Evolutionary conservation across 495 filamentous ascomycete species (phyloP).

Genomic region (Xylaria grammica): DNA sequence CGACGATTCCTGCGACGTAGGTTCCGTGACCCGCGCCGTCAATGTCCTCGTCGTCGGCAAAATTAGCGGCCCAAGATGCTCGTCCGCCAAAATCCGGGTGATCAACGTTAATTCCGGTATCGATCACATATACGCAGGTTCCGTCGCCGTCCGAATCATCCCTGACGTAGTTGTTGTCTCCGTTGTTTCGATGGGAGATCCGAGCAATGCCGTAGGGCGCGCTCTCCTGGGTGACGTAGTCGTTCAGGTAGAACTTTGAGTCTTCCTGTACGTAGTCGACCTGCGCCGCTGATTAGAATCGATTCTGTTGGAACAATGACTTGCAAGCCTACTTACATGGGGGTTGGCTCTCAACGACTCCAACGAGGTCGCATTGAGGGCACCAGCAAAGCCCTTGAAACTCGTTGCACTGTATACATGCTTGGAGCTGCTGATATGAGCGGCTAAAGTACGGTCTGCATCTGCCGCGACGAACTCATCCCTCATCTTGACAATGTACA

Average conservation of each 20-base stretch:
- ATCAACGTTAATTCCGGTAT: conserved; percentile 52
- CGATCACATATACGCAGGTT: conserved; percentile 59
- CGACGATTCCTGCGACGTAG: conserved; percentile 65
- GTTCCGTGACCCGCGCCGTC: conserved; percentile 56
- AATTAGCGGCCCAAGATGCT: conserved; percentile 45
- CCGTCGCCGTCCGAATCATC: conserved; percentile 55
- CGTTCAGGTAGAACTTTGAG: conserved; percentile 1
- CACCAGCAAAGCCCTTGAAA: conserved; percentile 1
- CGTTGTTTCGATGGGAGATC: conserved; percentile 52
- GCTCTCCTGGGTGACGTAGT: conserved; percentile 39
- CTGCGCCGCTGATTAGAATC: neutral
- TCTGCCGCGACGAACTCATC: neutral
- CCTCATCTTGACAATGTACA: conserved; percentile 11
- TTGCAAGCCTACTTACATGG: neutral
- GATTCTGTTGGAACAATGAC: neutral
- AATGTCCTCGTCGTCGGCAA: conserved; percentile 30
- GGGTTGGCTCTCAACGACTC: neutral
- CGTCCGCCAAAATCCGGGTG: conserved; percentile 61
- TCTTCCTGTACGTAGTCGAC: conserved; percentile 11
- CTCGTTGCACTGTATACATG: conserved; percentile 5
- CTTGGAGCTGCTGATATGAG: conserved; percentile 4
- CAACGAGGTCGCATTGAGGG: neutral
- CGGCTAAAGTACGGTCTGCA: neutral
- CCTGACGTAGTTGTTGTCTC: conserved; percentile 57
- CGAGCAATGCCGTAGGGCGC: conserved; percentile 60